Base-by-base conservation (phyloP, 2,329 filamentous ascomycete genomes). In the Fonsecaea erecta region DNA sequence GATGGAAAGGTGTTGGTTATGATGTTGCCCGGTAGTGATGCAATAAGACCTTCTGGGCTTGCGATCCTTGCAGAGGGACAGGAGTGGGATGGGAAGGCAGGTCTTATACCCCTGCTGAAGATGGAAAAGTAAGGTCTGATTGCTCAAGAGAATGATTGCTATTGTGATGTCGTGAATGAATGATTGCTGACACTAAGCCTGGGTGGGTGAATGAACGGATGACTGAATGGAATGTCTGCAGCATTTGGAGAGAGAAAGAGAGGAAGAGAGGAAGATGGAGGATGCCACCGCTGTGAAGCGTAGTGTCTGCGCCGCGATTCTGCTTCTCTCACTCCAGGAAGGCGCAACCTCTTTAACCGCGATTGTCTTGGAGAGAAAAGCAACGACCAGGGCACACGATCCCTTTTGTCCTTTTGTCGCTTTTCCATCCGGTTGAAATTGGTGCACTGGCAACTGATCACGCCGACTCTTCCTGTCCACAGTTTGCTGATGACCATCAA, bases 121-220 rank as follows among this genome's bases (percentile, higher is more conserved):
- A n/a, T 26, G 46, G 26, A 7, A 55, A 21, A 24, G n/a, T 51
- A 55, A 37, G 18, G 26, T 12, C 24, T 43, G 62, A 55, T 55
- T 55, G 62, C 51, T 46, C 34, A n/a, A 9, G 54, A 59, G 61
- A 59, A 59, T 59, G 60, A 48, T 46, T 46, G 55, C 24, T 30
- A 5, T 28, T 21, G 37, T 14, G 28, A 48, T 62, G 28, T 48
- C 30, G 5, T 58, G 55, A 58, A 46, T 24, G 55, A 21, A 58
- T 48, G 37, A 32, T 34, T 58, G 55, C 30, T 32, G 34, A 46
- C 35, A 30, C 35, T 58, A 16, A 18, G 16, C 8, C 18, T 24
- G 18, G 4, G 43, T 48, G 43, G 24, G 24, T 48, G 43, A 18
- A n/a, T n/a, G n/a, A n/a, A n/a, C n/a, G n/a, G n/a, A n/a, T n/a